phyloP scores from a whole-genome alignment of 306 rosid genomes.

The Potentilla sterilis region DNA sequence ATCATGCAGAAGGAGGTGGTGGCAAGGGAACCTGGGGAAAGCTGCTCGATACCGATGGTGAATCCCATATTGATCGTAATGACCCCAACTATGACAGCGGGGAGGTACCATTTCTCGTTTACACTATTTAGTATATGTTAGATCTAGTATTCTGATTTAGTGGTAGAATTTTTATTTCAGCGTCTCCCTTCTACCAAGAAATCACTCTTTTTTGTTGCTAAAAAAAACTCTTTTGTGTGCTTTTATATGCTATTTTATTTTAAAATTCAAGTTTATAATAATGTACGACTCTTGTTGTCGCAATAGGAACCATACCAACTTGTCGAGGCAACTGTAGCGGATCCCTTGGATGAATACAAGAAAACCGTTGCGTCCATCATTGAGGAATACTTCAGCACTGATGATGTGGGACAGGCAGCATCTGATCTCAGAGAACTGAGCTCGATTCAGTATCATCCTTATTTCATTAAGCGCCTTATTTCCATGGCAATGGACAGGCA shows the following conservation, averaged over 20 bases:
- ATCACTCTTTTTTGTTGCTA: neutral
- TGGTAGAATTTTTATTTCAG: neutral
- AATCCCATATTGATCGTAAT: constrained; percentile 48
- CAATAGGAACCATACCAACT: constrained; percentile 92
- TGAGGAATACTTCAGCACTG: constrained; percentile 88
- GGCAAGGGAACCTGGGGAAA: constrained; percentile 75
- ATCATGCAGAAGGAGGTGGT: constrained; percentile 53
- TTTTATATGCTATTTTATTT: neutral
- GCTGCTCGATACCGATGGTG: constrained; percentile 53
- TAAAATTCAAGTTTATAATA: neutral
- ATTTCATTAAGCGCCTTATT: constrained; percentile 86
- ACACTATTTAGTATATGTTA: neutral
- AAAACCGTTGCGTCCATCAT: constrained; percentile 75
- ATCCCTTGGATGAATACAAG: constrained; percentile 92
- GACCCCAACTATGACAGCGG: constrained; percentile 70
- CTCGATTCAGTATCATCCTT: constrained; percentile 81
- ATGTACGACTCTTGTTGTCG: constrained; percentile 10
- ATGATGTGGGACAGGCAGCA: constrained; percentile 78
- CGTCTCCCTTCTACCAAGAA: neutral
- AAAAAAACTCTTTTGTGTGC: neutral
- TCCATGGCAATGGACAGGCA: constrained; percentile 97
- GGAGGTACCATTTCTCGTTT: constrained; percentile 38
- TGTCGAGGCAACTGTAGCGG: constrained; percentile 72
- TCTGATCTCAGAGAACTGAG: constrained; percentile 92
- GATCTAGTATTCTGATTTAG: neutral